Evolutionary conservation across 768 basidiomycete species (phyloP), one percentile per base, ranked within the genome.

Genomic region (Leccinellum luteum): DNA sequence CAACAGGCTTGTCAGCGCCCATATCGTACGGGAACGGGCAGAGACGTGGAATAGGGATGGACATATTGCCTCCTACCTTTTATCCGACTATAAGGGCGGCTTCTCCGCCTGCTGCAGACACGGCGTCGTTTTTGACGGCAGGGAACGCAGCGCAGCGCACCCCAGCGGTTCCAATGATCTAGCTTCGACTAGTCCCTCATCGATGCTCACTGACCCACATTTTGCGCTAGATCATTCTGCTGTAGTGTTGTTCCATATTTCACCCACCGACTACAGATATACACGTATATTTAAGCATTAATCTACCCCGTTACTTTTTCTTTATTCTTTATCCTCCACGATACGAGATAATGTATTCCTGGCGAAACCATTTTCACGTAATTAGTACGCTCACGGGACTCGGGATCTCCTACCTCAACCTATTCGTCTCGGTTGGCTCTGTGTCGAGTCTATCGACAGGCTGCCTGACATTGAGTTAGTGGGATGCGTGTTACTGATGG

Each of bases 131-230:
- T 34, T 41, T 56, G 6, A 58, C 61, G 14, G 48, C 60, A 2
- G 54, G 55, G 17, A 44, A 50, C 19, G 27, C 23, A 15, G 10
- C 9, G 23, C 64, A 53, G 7, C 59, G 48, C 19, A 51, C 55
- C 21, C 67, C 13, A 3, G 21, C 60, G 19, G 57, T 71, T 54
- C 68, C 68, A 7, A 69, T 69, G 3, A 14, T 69, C 32, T 69
- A 60, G 47, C 38, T 51, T 10, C 3, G 15, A 6, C 7, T 21
- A 34, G 21, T 1, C 35, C 10, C 19, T 48, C 32, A 9, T 38
- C 38, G 38, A 38, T 38, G 9, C n/a, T 38, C 38, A n/a, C 38
- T n/a, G n/a, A 4, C n/a, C n/a, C 9, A 6, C n/a, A n/a, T 41
- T 41, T 34, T 14, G 32, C 14, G 32, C 1, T 31, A 31, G 30